A percentile compares a stretch with the other conserved stretches of the same genome.
Evolutionary conservation across 768 basidiomycete genomes (phyloP).

Genomic region (Pulveroboletus sp.): DNA sequence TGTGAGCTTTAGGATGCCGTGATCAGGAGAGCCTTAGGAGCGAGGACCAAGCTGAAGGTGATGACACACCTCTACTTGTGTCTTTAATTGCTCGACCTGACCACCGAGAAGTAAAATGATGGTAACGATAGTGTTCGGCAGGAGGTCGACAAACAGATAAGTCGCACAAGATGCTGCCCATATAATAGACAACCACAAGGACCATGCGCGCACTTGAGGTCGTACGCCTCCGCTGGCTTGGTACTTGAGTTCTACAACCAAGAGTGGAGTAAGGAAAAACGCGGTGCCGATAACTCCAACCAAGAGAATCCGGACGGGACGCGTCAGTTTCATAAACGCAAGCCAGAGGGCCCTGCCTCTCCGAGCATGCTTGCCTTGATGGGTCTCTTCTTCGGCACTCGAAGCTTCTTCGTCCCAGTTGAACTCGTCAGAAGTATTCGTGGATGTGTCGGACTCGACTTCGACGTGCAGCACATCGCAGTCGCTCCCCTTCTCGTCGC

Average conservation of each 20-base stretch:
- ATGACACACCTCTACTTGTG: conserved; percentile 56
- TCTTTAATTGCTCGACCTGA: conserved; percentile 61
- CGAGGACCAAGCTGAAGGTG: background rate
- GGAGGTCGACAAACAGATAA: conserved; percentile 57
- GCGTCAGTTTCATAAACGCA: conserved; percentile 61
- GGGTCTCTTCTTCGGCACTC: conserved; percentile 26
- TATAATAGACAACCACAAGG: conserved; percentile 62
- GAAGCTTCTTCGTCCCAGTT: conserved; percentile 61
- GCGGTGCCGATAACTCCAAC: conserved; percentile 55
- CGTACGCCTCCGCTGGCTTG: conserved; percentile 38
- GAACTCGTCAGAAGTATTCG: conserved; percentile 65
- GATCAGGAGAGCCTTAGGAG: background rate
- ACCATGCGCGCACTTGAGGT: conserved; percentile 57
- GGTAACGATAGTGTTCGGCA: conserved; percentile 52
- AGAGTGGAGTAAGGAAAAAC: conserved; percentile 62
- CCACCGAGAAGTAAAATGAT: conserved; percentile 53
- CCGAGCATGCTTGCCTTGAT: conserved; percentile 42
- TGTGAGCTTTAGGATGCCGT: conserved; percentile 41
- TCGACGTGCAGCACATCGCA: conserved; percentile 5
- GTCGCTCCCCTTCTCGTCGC: conserved; percentile 11
- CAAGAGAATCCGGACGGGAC: conserved; percentile 53
- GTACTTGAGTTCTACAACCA: conserved; percentile 65
- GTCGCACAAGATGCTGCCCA: conserved; percentile 63
- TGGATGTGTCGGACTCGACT: conserved; percentile 37
- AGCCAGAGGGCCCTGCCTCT: conserved; percentile 61